Evolutionary conservation across 2,329 filamentous ascomycete genomes (phyloP), one percentile per base, ranked within the genome.

Genomic region (Grosmannia clavigera): DNA sequence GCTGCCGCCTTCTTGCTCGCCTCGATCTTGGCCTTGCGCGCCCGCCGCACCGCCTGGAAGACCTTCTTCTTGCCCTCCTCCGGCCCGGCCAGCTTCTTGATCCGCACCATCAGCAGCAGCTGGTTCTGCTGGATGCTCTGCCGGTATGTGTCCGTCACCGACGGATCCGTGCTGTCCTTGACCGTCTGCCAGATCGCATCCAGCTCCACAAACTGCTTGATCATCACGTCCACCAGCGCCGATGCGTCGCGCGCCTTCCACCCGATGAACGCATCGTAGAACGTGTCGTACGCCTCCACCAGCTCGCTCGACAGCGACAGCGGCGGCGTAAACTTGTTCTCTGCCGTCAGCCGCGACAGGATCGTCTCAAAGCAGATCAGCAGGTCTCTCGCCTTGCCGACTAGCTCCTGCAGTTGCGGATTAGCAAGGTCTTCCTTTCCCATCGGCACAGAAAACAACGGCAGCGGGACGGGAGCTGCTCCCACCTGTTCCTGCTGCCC

Each of bases 111-210:
- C 22, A 92, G 75, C 73, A 89, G 87, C 50, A 90, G 75, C 70
- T 94, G 89, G 66, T 90, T 92, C 65, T 91, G 86, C 61, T 87
- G 82, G 64, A 92, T 91, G 62, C 88, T 90, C 67, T 90, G 81
- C 43, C 84, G 83, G 68, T 92, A 92, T n/a, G 90, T 83, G 22
- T 82, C 83, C 0, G 87, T 82, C 2, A 90, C 88, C 19, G 84
- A 82, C 48, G 86, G 84, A 55, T 88, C 84, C 0, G 84, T 88
- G 58, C 85, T 85, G 66, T 90, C 85, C 70, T 90, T 91, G 69
- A 94, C 87, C 3, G 86, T 88, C 68, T 91, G 87, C 78, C 88
- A 88, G 55, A 92, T 92, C 43, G 86, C 86, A 67, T 94, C 89
- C 2, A 94, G 80, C 68, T 91, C 88, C 22, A 92, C 87, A 70